Conservation (phyloP, 1,139 yeast genomes). For the Geotrichum phurueaensis region DNA sequence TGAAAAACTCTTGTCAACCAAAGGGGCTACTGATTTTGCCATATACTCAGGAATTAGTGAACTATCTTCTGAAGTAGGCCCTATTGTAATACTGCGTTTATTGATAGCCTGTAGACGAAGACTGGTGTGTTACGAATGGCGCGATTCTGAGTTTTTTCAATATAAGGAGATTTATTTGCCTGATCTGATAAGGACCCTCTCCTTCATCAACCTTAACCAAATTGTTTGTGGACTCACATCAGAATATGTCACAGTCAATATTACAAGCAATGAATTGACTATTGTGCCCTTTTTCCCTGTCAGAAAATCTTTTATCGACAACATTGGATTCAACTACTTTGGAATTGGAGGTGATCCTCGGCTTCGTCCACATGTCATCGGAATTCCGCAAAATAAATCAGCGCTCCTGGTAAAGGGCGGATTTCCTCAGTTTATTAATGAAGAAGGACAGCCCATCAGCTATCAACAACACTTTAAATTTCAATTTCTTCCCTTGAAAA, state of each 20-base stretch:
- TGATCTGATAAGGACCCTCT: slow-evolving; percentile 35
- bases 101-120: slow-evolving; percentile 36
- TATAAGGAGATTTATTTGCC: slow-evolving; percentile 34
- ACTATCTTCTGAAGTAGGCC: slow-evolving; percentile 2
- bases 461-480: slow-evolving; percentile 23
- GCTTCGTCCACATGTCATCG: slow-evolving; percentile 21
- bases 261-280: slow-evolving; percentile 20
- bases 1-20: slow-evolving; percentile 35
- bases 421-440: slow-evolving; percentile 22
- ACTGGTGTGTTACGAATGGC: slow-evolving; percentile 38
- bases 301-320: slow-evolving; percentile 1
- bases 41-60: slow-evolving; percentile 25
- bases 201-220: slow-evolving; percentile 35
- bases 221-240: slow-evolving; percentile 35
- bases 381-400: slow-evolving; percentile 17
- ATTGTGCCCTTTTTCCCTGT: slow-evolving; percentile 9
- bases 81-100: slow-evolving; percentile 28
- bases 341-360: slow-evolving; percentile 23
- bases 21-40: slow-evolving; percentile 35
- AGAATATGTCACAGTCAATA: slow-evolving; percentile 28
- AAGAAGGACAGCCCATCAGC: slow-evolving; percentile 22
- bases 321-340: slow-evolving; percentile 24
- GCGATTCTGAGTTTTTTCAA: slow-evolving; percentile 32
- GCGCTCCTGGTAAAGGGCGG: slow-evolving; percentile 29
- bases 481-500: slow-evolving; percentile 25